Base-by-base conservation (phyloP, 2,329 filamentous ascomycete species). In the Trichoderma afroharzianum region DNA sequence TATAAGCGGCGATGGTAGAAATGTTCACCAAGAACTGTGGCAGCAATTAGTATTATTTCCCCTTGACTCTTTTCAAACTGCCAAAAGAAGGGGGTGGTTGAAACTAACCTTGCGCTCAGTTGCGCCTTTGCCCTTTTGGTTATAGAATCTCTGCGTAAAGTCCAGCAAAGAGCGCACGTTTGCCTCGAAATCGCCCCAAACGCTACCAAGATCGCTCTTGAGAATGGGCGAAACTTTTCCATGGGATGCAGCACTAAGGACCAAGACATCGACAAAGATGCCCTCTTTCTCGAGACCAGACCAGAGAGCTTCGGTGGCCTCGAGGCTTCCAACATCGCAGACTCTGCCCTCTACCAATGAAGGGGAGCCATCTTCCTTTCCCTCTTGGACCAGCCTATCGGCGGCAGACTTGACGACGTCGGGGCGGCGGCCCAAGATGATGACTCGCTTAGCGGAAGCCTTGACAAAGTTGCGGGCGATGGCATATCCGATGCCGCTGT, bases 401-500 rank as follows among this genome's bases (percentile, higher is more conserved):
- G 55, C 61, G 2, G 21, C 55, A 30, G 68, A 36, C 4, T 72
- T 36, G 6, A 72, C 33, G 3, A 74, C 73, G 3, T 76, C 74
- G 0, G 74, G 39, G 2, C 79, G 80, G 7, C 84, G 83, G 4
- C 81, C 83, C 0, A 81, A 73, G 28, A 87, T 79, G 36, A 82
- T 79, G 53, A 86, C 76, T 6, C 77, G 77, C 1, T 76, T 53
- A 1, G 82, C 81, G 0, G 78, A 78, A 0, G 85, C 85, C 5
- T 74, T 72, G 7, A 81, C 77, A 70, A 86, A 93, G 32, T 89
- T 82, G 62, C 85, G 84, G 2, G 90, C 89, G 11, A 91, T 86
- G 2, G 88, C 87, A 72, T 88, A 87, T 4, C 91, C 91, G 68
- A 93, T 88, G 59, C 91, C 89, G 0, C 84, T 85, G 2, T 87